Evolutionary conservation across 2,329 filamentous ascomycete species (phyloP).

Genomic region (Kalmusia sp.): DNA sequence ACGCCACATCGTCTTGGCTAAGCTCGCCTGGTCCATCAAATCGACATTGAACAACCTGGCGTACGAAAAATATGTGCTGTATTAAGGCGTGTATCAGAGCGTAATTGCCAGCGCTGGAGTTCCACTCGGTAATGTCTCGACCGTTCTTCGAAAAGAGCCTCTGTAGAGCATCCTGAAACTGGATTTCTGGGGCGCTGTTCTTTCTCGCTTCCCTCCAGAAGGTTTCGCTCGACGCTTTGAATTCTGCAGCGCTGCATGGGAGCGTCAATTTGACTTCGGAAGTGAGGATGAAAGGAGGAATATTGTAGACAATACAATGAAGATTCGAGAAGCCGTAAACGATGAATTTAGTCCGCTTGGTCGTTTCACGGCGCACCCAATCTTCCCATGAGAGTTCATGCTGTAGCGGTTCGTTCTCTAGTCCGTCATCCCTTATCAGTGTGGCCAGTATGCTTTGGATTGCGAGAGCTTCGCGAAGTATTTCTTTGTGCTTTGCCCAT

Average conservation of each 20-base stretch:
- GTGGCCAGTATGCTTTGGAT: conserved; percentile 64
- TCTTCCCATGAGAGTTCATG: conserved; percentile 62
- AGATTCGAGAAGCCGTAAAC: conserved; percentile 66
- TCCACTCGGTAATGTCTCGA: conserved; percentile 38
- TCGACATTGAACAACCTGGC: conserved; percentile 55
- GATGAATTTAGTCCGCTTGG: conserved; percentile 62
- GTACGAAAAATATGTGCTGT: conserved; percentile 74
- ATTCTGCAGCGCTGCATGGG: conserved; percentile 62
- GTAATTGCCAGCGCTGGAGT: conserved; percentile 64
- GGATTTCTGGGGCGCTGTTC: conserved; percentile 28
- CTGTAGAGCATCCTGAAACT: conserved; percentile 43
- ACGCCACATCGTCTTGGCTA: conserved; percentile 48
- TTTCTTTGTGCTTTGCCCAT: conserved; percentile 65
- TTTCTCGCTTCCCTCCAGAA: conserved; percentile 55
- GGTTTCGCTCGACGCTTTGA: conserved; percentile 59
- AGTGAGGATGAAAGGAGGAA: conserved; percentile 64
- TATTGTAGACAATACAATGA: conserved; percentile 68
- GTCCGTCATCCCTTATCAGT: conserved; percentile 62
- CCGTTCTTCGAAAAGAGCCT: conserved; percentile 43
- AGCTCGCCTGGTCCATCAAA: conserved; percentile 41
- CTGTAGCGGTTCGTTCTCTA: conserved; percentile 61
- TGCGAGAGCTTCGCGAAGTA: conserved; percentile 63
- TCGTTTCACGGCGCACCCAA: conserved; percentile 62
- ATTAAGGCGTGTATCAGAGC: conserved; percentile 75
- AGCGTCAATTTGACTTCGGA: conserved; percentile 62